Evolutionary conservation across 2,329 filamentous ascomycete genomes (phyloP).

Genomic region (Xylaria arbuscula): DNA sequence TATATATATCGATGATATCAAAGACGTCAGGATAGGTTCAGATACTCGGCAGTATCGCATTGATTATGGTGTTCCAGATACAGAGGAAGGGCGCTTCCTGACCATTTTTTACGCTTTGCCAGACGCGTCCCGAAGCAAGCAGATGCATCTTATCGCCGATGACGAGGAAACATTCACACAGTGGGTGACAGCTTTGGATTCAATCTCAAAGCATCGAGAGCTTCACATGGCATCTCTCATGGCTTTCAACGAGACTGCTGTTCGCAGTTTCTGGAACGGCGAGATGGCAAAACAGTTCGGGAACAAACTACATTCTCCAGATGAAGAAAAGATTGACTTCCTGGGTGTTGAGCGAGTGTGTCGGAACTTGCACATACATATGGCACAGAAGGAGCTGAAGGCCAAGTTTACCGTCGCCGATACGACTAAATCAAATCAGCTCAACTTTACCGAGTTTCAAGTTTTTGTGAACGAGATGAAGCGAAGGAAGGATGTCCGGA

Average conservation of each 20-base stretch:
- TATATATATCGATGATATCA: constrained; percentile 95
- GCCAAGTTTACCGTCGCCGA: constrained; percentile 81
- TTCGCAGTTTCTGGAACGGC: constrained; percentile 85
- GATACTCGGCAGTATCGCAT: constrained; percentile 91
- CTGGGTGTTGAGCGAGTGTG: constrained; percentile 84
- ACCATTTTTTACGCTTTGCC: constrained; percentile 88
- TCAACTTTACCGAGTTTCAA: constrained; percentile 85
- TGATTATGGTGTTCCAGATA: constrained; percentile 77
- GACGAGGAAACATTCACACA: constrained; percentile 76
- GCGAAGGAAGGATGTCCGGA: constrained; percentile 81
- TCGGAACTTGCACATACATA: constrained; percentile 91
- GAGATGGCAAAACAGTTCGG: constrained; percentile 80
- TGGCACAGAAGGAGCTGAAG: constrained; percentile 77
- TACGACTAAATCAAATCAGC: constrained; percentile 67
- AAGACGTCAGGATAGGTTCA: constrained; percentile 83
- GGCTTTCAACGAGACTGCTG: constrained; percentile 83
- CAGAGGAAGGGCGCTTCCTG: constrained; percentile 80
- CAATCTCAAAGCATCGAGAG: constrained; percentile 85
- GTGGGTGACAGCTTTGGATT: constrained; percentile 87
- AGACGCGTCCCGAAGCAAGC: constrained; percentile 84
- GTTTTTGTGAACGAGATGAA: constrained; percentile 86
- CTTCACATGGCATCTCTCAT: constrained; percentile 91
- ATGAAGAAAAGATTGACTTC: constrained; percentile 79
- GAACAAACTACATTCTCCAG: constrained; percentile 61
- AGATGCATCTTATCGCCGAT: constrained; percentile 86